A percentile compares a stretch with the other conserved stretches of the same genome.
Conservation (phyloP, 495 filamentous ascomycete genomes). For the Collariella sp. region DNA sequence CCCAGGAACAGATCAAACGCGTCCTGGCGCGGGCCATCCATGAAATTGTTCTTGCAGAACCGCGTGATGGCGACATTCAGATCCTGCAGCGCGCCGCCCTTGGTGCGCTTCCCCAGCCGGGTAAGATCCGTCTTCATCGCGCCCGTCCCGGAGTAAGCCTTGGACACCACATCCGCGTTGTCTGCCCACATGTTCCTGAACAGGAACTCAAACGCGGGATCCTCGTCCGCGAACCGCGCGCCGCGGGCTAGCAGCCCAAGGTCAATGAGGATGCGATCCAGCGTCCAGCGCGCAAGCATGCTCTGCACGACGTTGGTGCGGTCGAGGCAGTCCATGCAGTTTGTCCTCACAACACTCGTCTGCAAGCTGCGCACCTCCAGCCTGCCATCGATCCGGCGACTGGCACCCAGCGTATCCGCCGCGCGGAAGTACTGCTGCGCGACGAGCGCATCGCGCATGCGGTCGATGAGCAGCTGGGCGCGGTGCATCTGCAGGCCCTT, state of each 20-base stretch:
- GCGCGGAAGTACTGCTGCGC: constrained; percentile 89
- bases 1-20: constrained; percentile 92
- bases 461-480: constrained; percentile 75
- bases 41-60: constrained; percentile 85
- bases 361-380: constrained; percentile 73
- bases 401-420: constrained; percentile 79
- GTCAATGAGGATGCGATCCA: constrained; percentile 82
- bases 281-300: constrained; percentile 78
- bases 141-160: constrained; percentile 87
- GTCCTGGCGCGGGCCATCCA: constrained; percentile 87
- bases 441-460: constrained; percentile 59
- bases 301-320: constrained; percentile 96
- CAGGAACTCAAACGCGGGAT: constrained; percentile 68
- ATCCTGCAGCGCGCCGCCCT: constrained; percentile 72
- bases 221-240: constrained; percentile 58
- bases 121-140: constrained; percentile 96
- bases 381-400: constrained; percentile 49
- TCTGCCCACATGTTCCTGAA: constrained; percentile 98
- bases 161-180: constrained; percentile 91
- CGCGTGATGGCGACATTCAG: constrained; percentile 71
- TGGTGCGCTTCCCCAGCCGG: constrained; percentile 77
- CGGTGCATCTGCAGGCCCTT: constrained; percentile 90
- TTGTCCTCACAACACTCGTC: constrained; percentile 83
- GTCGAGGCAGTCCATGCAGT: constrained; percentile 98
- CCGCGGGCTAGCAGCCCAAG: constrained; percentile 64